Conservation (phyloP, 176 grass and related monocot genomes). For the Leersia perrieri region DNA sequence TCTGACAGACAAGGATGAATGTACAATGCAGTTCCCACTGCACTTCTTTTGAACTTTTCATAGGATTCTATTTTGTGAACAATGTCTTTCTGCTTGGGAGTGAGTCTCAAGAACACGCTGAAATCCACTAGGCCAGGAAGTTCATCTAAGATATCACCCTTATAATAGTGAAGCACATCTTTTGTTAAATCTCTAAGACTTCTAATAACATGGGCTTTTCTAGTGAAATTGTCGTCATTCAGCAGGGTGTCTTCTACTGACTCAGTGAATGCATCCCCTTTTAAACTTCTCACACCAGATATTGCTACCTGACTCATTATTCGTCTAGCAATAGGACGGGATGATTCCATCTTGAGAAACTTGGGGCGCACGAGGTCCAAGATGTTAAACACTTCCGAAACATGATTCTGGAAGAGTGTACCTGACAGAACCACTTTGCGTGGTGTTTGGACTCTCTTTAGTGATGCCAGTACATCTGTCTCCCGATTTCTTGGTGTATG, state of each 20-base stretch:
- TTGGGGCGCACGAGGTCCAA: constrained; percentile 91
- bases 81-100: constrained; percentile 56
- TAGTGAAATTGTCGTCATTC: constrained; percentile 63
- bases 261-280: constrained; percentile 53
- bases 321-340: constrained; percentile 59
- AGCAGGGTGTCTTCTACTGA: constrained; percentile 69
- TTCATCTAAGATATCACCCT: constrained; percentile 92
- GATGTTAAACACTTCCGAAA: constrained; percentile 83
- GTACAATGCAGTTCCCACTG: constrained; percentile 65
- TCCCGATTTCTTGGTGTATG: constrained; percentile 91
- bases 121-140: constrained; percentile 85
- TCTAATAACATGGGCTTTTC: constrained; percentile 87
- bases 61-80: constrained; percentile 50
- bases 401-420: constrained; percentile 95
- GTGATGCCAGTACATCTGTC: constrained; percentile 70
- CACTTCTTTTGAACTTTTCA: constrained; percentile 84
- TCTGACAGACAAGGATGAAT: constrained; percentile 72
- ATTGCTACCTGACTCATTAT: constrained; percentile 81
- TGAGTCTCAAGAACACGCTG: constrained; percentile 72
- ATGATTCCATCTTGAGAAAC: constrained; percentile 72
- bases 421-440: constrained; percentile 96
- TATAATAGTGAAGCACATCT: constrained; percentile 94
- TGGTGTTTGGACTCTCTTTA: constrained; percentile 80
- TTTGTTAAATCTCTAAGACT: constrained; percentile 86
- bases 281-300: constrained; percentile 44